A percentile compares a stretch with the other conserved stretches of the same genome.
These are phyloP conservation scores for Amanita subjunquillea DNA, from an alignment of 768 basidiomycete genomes.

Conservation along the genomic window DNA sequence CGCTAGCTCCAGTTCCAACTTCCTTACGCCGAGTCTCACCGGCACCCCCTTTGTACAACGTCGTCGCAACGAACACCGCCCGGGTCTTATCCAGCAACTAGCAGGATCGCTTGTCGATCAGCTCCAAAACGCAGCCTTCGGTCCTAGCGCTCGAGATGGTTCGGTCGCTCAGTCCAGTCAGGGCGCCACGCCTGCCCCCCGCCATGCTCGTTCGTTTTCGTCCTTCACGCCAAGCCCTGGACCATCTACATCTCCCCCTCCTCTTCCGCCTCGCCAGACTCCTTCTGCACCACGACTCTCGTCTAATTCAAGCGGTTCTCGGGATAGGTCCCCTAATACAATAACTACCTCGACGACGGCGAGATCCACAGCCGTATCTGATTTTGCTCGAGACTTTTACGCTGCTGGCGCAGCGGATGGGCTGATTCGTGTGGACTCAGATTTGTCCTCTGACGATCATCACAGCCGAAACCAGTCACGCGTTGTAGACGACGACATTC, in stretches of 20 bases:
- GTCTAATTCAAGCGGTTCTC: neutral
- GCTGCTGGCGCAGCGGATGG: slow-evolving; percentile 30
- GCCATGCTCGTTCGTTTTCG: neutral
- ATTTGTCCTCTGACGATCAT: neutral
- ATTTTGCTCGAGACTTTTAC: slow-evolving; percentile 59
- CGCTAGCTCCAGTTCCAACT: neutral
- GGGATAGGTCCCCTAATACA: neutral
- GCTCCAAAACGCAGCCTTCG: neutral
- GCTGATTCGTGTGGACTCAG: neutral
- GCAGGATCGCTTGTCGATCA: neutral
- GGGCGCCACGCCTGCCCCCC: neutral
- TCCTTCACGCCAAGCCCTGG: neutral
- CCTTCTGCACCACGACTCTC: neutral
- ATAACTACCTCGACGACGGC: neutral
- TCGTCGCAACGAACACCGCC: neutral
- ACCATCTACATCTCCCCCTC: neutral
- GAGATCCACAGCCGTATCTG: slow-evolving; percentile 21
- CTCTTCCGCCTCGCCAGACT: neutral
- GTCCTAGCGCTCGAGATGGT: too few relatives aligned
- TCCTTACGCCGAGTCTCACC: neutral
- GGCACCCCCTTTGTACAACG: neutral
- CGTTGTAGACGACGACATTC: neutral
- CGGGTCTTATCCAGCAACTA: neutral
- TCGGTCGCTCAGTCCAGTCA: neutral
- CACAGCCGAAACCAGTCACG: neutral